Evolutionary conservation across 2,329 filamentous ascomycete genomes (phyloP).

Genomic region (Trichoderma polysporum): DNA sequence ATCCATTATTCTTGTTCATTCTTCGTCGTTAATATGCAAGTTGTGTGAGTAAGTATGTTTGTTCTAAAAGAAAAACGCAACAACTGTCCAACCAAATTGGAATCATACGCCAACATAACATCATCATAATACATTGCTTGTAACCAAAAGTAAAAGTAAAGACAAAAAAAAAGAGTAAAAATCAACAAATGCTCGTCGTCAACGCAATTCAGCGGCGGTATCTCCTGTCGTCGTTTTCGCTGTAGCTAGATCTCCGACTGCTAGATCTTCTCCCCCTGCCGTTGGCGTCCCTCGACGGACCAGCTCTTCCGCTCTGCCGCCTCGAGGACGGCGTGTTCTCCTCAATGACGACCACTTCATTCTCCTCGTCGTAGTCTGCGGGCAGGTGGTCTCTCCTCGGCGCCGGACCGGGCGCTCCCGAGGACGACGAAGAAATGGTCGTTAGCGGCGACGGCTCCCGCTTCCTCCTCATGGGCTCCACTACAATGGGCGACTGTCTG

Average conservation of each 20-base stretch:
- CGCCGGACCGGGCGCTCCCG: not conserved
- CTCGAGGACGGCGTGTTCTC: constrained; percentile 33
- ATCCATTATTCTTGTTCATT: constrained; percentile 4
- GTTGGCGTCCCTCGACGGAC: not conserved
- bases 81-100: not conserved
- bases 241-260: constrained; percentile 23
- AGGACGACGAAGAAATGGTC: constrained; percentile 9
- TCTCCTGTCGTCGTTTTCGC: constrained; percentile 18
- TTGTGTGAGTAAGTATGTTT: not conserved
- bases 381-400: constrained; percentile 17
- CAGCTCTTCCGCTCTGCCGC: constrained; percentile 24
- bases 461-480: constrained; percentile 21
- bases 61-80: not conserved
- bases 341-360: constrained; percentile 42
- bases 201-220: not conserved
- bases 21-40: not conserved
- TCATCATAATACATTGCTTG: not conserved
- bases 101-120: not conserved
- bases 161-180: not conserved
- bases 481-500: constrained; percentile 22
- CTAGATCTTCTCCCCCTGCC: constrained; percentile 28
- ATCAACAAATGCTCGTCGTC: not conserved
- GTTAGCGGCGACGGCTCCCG: constrained; percentile 30
- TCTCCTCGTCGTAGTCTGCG: constrained; percentile 35
- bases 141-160: not conserved